Evolutionary conservation across 2,329 filamentous ascomycete species (phyloP).

Genomic region (Sphaerostilbella broomeana): DNA sequence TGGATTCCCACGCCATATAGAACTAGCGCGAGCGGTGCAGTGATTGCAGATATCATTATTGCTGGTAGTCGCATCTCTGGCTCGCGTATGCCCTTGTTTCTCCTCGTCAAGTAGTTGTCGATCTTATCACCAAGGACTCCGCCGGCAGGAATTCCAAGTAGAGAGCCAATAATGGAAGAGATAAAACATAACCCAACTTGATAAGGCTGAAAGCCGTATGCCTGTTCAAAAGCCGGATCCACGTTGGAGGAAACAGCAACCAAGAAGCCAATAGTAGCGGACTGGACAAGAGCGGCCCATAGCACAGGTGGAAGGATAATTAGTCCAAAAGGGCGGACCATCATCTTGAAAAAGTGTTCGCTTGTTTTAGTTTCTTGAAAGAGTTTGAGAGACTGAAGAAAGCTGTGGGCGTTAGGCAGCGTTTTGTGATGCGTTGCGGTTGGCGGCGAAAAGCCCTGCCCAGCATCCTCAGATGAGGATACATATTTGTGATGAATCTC

Average conservation of each 20-base stretch:
- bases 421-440: conserved; percentile 1
- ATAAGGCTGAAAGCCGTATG: conserved; percentile 39
- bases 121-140: conserved; percentile 42
- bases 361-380: conserved; percentile 36
- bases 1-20: conserved; percentile 43
- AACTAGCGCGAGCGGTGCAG: conserved; percentile 39
- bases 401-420: conserved; percentile 22
- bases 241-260: conserved; percentile 50
- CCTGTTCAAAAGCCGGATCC: conserved; percentile 33
- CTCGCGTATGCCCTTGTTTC: conserved; percentile 50
- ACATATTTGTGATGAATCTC: not conserved
- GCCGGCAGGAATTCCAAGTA: conserved; percentile 44
- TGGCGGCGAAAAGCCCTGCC: conserved; percentile 10
- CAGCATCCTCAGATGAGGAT: conserved; percentile 10
- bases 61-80: conserved; percentile 55
- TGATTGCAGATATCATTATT: conserved; percentile 43
- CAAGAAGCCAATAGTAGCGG: conserved; percentile 49
- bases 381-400: conserved; percentile 32
- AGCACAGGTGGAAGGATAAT: conserved; percentile 46
- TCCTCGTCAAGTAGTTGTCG: conserved; percentile 42
- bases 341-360: conserved; percentile 42
- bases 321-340: conserved; percentile 43
- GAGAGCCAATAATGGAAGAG: conserved; percentile 39
- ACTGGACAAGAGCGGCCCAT: conserved; percentile 48
- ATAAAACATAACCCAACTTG: conserved; percentile 47